Evolutionary conservation across 2,329 filamentous ascomycete genomes (phyloP).

Genomic region (Pseudodiploospora longispora): DNA sequence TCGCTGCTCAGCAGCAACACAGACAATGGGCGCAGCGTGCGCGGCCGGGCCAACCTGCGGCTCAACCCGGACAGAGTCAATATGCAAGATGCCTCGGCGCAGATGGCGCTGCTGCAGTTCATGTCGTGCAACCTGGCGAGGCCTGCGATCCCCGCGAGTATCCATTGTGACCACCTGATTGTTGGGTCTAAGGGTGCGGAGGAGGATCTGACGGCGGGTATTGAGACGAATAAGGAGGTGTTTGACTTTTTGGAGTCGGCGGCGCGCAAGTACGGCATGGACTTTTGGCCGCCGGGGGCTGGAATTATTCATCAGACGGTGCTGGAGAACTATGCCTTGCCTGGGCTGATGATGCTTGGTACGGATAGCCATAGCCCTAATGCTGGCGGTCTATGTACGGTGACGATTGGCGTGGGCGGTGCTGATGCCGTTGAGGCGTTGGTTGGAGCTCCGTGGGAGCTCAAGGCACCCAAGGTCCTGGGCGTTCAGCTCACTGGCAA

Average conservation of each 20-base stretch:
- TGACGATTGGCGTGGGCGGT: constrained; percentile 94
- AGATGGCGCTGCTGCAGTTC: constrained; percentile 98
- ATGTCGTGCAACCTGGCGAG: constrained; percentile 89
- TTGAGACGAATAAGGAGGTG: constrained; percentile 89
- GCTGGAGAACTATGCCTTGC: constrained; percentile 94
- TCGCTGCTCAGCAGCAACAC: constrained; percentile 73
- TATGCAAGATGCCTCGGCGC: constrained; percentile 97
- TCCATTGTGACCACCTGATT: constrained; percentile 99
- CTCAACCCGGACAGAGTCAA: constrained; percentile 95
- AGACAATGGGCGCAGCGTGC: constrained; percentile 73
- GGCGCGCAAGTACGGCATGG: constrained; percentile 82
- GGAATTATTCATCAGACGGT: constrained; percentile 98
- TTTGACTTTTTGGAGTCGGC: constrained; percentile 96
- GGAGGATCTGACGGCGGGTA: constrained; percentile 74
- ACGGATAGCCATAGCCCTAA: constrained; percentile 98
- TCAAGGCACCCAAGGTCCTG: constrained; percentile 87
- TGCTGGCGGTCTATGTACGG: constrained; percentile 85
- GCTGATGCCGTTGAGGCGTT: constrained; percentile 96
- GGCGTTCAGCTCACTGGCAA: constrained; percentile 78
- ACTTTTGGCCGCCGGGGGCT: constrained; percentile 90
- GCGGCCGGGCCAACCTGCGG: constrained; percentile 86
- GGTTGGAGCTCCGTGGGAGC: constrained; percentile 93
- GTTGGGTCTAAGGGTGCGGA: constrained; percentile 88
- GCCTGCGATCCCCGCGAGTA: constrained; percentile 91
- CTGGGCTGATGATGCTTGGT: constrained; percentile 96